A percentile compares a stretch with the other conserved stretches of the same genome.
Conservation (phyloP, 1,139 yeast species). For the Hanseniaspora uvarum region DNA sequence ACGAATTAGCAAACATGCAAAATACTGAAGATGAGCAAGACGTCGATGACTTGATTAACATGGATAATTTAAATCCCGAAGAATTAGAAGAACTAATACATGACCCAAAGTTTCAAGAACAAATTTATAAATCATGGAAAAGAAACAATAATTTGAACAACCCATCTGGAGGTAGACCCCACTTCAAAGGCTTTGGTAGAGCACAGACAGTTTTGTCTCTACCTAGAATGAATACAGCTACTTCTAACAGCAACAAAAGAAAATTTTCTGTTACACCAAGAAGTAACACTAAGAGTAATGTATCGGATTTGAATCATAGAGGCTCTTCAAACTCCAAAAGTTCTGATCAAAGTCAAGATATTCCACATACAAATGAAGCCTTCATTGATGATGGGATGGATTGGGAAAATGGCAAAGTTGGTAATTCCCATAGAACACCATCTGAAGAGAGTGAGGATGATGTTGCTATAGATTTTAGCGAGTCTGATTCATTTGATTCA, state of each 20-base stretch:
- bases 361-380: neutral
- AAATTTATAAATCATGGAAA: conserved; percentile 31
- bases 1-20: neutral
- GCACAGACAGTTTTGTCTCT: neutral
- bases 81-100: conserved; percentile 27
- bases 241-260: neutral
- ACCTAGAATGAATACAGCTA: conserved; percentile 2
- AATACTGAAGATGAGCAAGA: neutral
- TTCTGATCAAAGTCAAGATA: conserved; percentile 17
- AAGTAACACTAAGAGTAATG: neutral
- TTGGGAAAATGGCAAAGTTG: conserved; percentile 15
- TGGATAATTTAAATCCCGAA: conserved; percentile 11
- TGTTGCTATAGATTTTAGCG: conserved; percentile 9
- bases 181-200: conserved; percentile 18
- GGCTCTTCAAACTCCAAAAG: conserved; percentile 3
- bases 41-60: too few species aligned
- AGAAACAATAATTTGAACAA: conserved; percentile 19
- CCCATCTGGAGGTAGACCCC: conserved; percentile 21
- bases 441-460: neutral
- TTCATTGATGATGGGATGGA: conserved; percentile 13
- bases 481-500: conserved; percentile 22
- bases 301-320: neutral
- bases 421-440: neutral
- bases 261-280: neutral
- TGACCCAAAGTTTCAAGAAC: conserved; percentile 40